These are phyloP conservation scores for Fusarium gaditjirri DNA, from an alignment of 2,329 filamentous ascomycete species.

Conservation along the genomic window DNA sequence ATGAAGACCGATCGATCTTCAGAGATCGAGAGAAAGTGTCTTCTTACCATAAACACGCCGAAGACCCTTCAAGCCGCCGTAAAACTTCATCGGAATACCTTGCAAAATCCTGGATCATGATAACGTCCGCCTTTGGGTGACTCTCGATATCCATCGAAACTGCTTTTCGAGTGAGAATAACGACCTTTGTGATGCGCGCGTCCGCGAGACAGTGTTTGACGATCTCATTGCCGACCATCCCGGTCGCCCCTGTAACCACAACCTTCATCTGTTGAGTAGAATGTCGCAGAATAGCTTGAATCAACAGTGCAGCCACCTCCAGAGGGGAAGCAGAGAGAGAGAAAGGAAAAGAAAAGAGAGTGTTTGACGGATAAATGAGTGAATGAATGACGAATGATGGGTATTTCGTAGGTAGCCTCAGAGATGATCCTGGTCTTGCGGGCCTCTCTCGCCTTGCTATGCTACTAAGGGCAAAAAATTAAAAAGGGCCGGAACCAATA, in stretches of 20 bases:
- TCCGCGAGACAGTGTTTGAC: constrained; percentile 62
- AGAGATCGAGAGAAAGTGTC: constrained; percentile 39
- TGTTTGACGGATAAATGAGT: not conserved
- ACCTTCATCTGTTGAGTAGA: constrained; percentile 60
- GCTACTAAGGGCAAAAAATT: constrained; percentile 15
- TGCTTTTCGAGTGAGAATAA: constrained; percentile 61
- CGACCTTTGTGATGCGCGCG: constrained; percentile 61
- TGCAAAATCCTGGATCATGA: constrained; percentile 64
- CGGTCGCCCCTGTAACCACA: constrained; percentile 68
- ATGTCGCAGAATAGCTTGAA: not conserved
- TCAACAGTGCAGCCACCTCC: not conserved
- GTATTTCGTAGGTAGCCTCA: constrained; percentile 12
- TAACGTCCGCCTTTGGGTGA: constrained; percentile 60
- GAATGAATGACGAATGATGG: not conserved
- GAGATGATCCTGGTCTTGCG: constrained; percentile 30
- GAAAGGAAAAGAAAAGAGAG: not conserved
- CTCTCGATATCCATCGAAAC: constrained; percentile 55
- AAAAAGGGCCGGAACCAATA: constrained; percentile 22
- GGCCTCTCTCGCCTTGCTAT: constrained; percentile 31
- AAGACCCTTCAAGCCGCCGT: constrained; percentile 58
- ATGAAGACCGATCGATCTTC: not conserved
- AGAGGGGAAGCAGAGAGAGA: no score
- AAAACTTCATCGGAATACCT: constrained; percentile 56
- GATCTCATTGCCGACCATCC: constrained; percentile 65
- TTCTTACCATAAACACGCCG: constrained; percentile 73